These are phyloP conservation scores for Takashimella koratensis DNA, from an alignment of 1,284 basidiomycete genomes.

Conservation along the genomic window DNA sequence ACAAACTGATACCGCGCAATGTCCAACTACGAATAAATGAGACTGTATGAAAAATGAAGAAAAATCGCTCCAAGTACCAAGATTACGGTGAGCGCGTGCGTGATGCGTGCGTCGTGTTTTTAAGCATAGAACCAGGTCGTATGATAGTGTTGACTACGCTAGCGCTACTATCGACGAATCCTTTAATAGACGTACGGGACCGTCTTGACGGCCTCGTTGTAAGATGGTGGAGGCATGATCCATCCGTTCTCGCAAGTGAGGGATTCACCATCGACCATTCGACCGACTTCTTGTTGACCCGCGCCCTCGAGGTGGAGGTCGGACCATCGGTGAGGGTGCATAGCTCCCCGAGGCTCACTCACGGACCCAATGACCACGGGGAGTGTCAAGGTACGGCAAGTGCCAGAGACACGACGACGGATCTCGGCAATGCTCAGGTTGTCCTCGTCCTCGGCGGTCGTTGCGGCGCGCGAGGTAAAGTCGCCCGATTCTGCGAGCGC, in stretches of 20 bases:
- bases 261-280: conserved; percentile 33
- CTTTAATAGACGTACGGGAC: conserved; percentile 30
- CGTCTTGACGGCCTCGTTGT: conserved; percentile 26
- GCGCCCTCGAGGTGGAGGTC: conserved; percentile 31
- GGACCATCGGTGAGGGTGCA: conserved; percentile 33
- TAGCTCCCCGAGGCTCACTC: conserved; percentile 45
- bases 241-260: conserved; percentile 37
- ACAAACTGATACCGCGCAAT: no score
- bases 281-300: conserved; percentile 13
- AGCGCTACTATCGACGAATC: neutral
- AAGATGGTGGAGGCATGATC: conserved; percentile 38
- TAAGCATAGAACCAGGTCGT: no score
- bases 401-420: neutral
- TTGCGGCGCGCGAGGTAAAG: conserved; percentile 15
- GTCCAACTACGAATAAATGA: no score
- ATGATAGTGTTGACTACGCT: neutral
- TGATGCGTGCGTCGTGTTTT: no score
- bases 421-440: neutral
- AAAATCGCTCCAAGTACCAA: no score
- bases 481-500: conserved; percentile 3
- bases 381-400: conserved; percentile 42
- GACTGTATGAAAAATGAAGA: no score
- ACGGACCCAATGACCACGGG: conserved; percentile 51
- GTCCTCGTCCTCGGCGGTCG: neutral
- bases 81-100: no score